Percentiles rank a stretch among this genome's conserved stretches.
phyloP scores from a whole-genome alignment of 2,329 filamentous ascomycete genomes.

The Fusarium sp. region DNA sequence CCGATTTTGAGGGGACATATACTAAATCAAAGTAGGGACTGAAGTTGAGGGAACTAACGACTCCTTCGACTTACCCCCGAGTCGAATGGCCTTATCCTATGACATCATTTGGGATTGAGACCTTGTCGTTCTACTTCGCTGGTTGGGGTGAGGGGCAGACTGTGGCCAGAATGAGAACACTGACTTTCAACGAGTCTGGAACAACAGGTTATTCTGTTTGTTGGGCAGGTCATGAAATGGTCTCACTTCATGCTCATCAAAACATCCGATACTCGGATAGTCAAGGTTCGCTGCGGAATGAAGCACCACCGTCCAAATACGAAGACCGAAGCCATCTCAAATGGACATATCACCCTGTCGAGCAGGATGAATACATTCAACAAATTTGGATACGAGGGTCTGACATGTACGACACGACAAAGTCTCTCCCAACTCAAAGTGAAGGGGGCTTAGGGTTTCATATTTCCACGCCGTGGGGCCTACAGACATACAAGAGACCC shows the following conservation, averaged over 20 bases:
- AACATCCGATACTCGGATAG: rapidly evolving
- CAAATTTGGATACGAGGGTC: constrained; percentile 28
- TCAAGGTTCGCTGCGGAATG: rapidly evolving
- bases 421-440: not conserved
- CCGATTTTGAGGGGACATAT: rapidly evolving
- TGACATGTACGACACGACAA: not conserved
- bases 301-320: not conserved
- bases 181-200: constrained; percentile 16
- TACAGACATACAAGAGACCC: constrained; percentile 13
- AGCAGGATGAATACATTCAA: constrained; percentile 8
- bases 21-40: constrained; percentile 5
- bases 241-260: constrained; percentile 9
- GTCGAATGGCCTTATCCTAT: constrained; percentile 11
- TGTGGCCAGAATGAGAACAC: constrained; percentile 11
- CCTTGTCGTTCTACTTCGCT: constrained; percentile 12
- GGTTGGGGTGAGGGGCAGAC: constrained; percentile 22
- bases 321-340: not conserved
- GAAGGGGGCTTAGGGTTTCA: not conserved
- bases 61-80: not conserved
- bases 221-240: constrained; percentile 12
- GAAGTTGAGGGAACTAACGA: constrained; percentile 6
- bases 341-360: constrained; percentile 22
- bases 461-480: constrained; percentile 10
- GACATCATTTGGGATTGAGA: not conserved
- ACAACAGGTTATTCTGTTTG: constrained; percentile 26